Conservation (phyloP, 2,329 filamentous ascomycete genomes). For the Curvularia verruculosa region DNA sequence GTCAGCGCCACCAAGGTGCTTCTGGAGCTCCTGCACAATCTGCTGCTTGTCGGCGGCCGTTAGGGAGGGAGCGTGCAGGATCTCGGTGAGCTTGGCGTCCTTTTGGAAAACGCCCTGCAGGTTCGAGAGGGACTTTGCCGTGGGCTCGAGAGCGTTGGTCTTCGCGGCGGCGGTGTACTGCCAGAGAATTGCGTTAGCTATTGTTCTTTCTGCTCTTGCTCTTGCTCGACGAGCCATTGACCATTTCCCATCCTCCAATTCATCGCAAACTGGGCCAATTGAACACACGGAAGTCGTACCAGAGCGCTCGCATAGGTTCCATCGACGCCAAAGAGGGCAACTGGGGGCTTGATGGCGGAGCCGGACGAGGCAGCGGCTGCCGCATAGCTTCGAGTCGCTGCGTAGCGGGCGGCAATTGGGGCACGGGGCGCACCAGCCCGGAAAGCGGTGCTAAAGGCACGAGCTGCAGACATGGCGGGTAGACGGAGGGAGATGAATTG, state of each 20-base stretch:
- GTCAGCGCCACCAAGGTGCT: constrained; percentile 72
- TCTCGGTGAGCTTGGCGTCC: constrained; percentile 78
- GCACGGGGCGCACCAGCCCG: constrained; percentile 63
- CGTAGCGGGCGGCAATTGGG: constrained; percentile 64
- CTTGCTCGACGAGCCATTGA: constrained; percentile 23
- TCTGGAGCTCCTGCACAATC: constrained; percentile 86
- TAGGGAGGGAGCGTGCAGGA: constrained; percentile 84
- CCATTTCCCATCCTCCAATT: constrained; percentile 24
- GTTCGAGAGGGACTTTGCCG: constrained; percentile 76
- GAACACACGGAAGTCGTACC: constrained; percentile 65
- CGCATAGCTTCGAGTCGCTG: constrained; percentile 78
- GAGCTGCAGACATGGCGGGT: constrained; percentile 62
- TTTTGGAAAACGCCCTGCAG: constrained; percentile 76
- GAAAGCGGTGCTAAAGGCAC: constrained; percentile 62
- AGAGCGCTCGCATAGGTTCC: constrained; percentile 98
- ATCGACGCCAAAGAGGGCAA: constrained; percentile 93
- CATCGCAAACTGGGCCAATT: constrained; percentile 31
- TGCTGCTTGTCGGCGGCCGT: constrained; percentile 78
- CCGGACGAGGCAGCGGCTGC: constrained; percentile 62
- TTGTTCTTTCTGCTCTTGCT: constrained; percentile 10
- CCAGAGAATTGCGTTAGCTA: constrained; percentile 32
- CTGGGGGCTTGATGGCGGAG: constrained; percentile 77
- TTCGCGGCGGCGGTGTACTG: constrained; percentile 97
- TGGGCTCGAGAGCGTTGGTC: constrained; percentile 81
- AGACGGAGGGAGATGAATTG: constrained; percentile 46